Conservation (phyloP, 495 filamentous ascomycete genomes). For the Neurospora terricola region DNA sequence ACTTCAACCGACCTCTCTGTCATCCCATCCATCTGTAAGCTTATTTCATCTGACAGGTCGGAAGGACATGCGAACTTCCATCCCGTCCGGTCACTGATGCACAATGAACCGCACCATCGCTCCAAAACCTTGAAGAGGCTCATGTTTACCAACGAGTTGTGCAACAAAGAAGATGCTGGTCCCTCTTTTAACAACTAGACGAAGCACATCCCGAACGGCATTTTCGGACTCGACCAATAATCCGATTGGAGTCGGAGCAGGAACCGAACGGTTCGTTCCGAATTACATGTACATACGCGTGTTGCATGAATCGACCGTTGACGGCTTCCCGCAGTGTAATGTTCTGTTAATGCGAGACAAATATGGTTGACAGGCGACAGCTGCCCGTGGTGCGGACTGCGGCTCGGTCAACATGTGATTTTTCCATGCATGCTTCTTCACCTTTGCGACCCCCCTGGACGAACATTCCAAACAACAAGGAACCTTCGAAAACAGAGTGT, state of each 20-base stretch:
- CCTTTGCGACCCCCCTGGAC: not conserved
- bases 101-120: too few species aligned
- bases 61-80: too few species aligned
- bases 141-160: too few species aligned
- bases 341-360: too few species aligned
- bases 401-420: not conserved
- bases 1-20: not conserved
- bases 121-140: too few species aligned
- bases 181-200: not conserved
- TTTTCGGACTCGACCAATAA: not conserved
- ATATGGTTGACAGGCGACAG: too few species aligned
- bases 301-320: not conserved
- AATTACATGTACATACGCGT: not conserved
- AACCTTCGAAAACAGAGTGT: not conserved
- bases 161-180: too few species aligned
- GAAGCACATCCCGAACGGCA: not conserved
- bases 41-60: not conserved
- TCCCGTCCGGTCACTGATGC: too few species aligned
- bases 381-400: not conserved
- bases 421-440: not conserved
- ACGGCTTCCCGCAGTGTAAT: not conserved
- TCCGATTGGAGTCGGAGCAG: not conserved
- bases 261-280: not conserved
- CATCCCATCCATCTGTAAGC: not conserved
- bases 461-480: not conserved